Conservation (phyloP, 352 stramenopile species). For the Phytophthora meadii region DNA sequence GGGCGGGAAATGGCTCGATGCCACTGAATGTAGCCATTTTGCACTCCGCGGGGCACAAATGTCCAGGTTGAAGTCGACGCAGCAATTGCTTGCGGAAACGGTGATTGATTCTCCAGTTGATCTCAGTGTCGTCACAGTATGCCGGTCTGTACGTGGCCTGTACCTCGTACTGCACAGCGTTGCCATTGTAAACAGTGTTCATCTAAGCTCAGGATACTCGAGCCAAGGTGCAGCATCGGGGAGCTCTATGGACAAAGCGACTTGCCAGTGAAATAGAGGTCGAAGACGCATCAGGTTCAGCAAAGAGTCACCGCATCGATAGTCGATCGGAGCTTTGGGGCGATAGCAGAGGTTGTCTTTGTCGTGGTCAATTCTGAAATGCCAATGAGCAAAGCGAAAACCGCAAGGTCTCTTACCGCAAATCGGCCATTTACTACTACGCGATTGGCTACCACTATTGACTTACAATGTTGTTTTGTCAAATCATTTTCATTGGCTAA, state of each 20-base stretch:
- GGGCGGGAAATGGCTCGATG: conserved; percentile 45
- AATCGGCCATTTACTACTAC: no score
- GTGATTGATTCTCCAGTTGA: conserved; percentile 40
- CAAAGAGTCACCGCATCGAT: no score
- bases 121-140: conserved; percentile 13
- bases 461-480: no score
- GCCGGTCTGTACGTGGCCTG: conserved; percentile 32
- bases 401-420: no score
- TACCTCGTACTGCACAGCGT: conserved; percentile 36
- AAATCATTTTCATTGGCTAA: no score
- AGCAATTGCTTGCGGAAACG: conserved; percentile 50
- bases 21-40: conserved; percentile 41
- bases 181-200: conserved; percentile 9
- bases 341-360: no score
- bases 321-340: no score
- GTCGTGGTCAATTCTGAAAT: no score
- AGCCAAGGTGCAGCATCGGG: conserved; percentile 41
- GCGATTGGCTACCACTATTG: no score
- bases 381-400: no score
- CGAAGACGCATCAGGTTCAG: no score
- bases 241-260: conserved; percentile 33
- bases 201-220: conserved; percentile 37
- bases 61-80: conserved; percentile 22
- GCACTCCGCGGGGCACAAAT: conserved; percentile 45
- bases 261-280: no score